These are phyloP conservation scores for Epichloe brachyelytri DNA, from an alignment of 2,329 filamentous ascomycete species.

Conservation along the genomic window DNA sequence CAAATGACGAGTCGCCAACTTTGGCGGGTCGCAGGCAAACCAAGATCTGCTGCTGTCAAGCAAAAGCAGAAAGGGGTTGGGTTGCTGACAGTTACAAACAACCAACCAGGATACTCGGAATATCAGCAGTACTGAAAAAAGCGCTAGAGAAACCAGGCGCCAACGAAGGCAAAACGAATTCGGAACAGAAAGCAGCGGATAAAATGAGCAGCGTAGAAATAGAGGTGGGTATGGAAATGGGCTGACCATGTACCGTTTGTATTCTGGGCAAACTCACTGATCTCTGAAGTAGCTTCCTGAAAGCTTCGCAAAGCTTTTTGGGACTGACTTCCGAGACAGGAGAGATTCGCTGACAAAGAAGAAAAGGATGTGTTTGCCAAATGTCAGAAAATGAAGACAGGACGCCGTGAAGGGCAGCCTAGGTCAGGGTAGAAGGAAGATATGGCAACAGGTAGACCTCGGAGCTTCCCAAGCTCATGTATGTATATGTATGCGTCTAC, in stretches of 20 bases:
- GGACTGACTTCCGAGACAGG: not conserved
- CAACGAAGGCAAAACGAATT: constrained; percentile 13
- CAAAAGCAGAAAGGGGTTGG: no score
- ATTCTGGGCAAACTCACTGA: not conserved
- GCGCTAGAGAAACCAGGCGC: constrained; percentile 15
- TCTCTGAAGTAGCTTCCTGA: not conserved
- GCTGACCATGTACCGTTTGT: constrained; percentile 16
- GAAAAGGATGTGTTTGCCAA: not conserved
- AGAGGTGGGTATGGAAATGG: constrained; percentile 21
- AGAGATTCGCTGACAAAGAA: not conserved
- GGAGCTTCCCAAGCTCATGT: not conserved
- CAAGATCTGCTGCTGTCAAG: no score
- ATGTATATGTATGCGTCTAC: not conserved
- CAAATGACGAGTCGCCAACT: not conserved
- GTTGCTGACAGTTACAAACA: not conserved
- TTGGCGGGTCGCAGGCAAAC: no score
- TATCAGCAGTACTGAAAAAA: constrained; percentile 5
- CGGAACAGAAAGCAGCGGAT: constrained; percentile 19
- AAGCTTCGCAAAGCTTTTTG: not conserved
- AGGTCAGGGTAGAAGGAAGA: not conserved
- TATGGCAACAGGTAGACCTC: not conserved
- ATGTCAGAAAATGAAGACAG: not conserved
- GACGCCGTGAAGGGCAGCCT: not conserved
- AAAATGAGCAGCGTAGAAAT: constrained; percentile 15
- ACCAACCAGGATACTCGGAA: not conserved